Evolutionary conservation across 2,329 filamentous ascomycete genomes (phyloP), one percentile per base, ranked within the genome.

Genomic region (Fusarium oligoseptatum): DNA sequence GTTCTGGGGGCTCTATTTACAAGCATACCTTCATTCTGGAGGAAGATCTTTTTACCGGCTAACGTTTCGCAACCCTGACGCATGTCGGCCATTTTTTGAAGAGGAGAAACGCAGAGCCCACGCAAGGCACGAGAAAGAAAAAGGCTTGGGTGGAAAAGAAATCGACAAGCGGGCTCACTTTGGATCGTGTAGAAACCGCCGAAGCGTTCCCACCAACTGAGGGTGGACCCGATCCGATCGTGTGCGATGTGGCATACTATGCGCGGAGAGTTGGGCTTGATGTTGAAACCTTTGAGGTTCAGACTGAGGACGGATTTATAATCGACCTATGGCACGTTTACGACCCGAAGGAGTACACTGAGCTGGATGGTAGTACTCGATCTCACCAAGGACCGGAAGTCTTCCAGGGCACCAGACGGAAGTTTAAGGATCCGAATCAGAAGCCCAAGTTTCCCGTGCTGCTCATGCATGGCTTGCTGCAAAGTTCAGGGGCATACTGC

Each of bases 271-370:
- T 98, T 15, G 96, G 96, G 0, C 88, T 98, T 1, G 95, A 98
- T 71, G 90, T 95, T 27, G 95, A 98, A 79, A 89, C 89, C 11
- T 94, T 95, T 78, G 88, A 94, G 60, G 95, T 98, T 0, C 93
- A 97, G 82, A 98, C 96, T 0, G 95, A 98, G 81, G 96, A 98
- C 78, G 95, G 95, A 1, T 98, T 98, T 80, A 90, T 98, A 55
- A 93, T 98, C 71, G 91, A 93, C 24, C 87, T 98, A 2, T 97
- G 94, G 92, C 96, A 98, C 81, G 88, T 98, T 29, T 97, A 94
- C 81, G 93, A 98, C 73, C 96, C 96, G 0, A 89, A 88, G 58
- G 93, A 96, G 69, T 92, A 95, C 79, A 86, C 85, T 0, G 87
- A 88, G 2, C 82, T 88, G 6, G 81, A 86, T 1, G 82, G 86